Conservation (phyloP, 192 early-diverging fungal species). For the Oehlia diaphana region DNA sequence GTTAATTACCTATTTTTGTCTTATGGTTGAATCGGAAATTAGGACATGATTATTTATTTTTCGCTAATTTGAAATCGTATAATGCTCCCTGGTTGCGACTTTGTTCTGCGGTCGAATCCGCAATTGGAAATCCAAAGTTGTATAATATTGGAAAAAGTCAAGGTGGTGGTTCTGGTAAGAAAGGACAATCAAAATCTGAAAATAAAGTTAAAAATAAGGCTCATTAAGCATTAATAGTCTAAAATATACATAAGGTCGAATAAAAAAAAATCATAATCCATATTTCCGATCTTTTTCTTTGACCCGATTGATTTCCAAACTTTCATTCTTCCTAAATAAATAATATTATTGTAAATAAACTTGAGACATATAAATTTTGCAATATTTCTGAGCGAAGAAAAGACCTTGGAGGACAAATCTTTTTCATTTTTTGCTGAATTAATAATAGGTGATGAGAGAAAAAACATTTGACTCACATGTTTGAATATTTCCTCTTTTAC, state of each 20-base stretch:
- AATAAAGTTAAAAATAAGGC: background rate
- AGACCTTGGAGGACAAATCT: no score
- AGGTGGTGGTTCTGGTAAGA: background rate
- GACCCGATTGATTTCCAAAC: no score
- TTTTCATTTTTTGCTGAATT: no score
- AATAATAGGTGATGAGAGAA: no score
- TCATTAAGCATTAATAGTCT: background rate
- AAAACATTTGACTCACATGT: no score
- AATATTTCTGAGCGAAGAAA: no score
- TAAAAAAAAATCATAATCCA: background rate
- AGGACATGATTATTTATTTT: constrained; percentile 24
- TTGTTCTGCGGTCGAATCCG: background rate
- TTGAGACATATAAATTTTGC: no score
- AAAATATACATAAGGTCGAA: background rate
- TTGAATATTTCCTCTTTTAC: no score
- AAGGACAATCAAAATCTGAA: background rate
- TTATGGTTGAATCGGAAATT: background rate
- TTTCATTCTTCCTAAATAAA: no score
- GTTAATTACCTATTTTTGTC: background rate
- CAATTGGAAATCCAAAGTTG: background rate
- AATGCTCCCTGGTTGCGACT: background rate
- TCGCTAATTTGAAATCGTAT: background rate
- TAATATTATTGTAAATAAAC: no score
- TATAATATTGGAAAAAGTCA: constrained; percentile 1
- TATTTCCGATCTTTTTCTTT: no score